A percentile compares a stretch with the other conserved stretches of the same genome.
Evolutionary conservation across 257 asterid genomes (phyloP).

Genomic region (Eustoma russellianum): DNA sequence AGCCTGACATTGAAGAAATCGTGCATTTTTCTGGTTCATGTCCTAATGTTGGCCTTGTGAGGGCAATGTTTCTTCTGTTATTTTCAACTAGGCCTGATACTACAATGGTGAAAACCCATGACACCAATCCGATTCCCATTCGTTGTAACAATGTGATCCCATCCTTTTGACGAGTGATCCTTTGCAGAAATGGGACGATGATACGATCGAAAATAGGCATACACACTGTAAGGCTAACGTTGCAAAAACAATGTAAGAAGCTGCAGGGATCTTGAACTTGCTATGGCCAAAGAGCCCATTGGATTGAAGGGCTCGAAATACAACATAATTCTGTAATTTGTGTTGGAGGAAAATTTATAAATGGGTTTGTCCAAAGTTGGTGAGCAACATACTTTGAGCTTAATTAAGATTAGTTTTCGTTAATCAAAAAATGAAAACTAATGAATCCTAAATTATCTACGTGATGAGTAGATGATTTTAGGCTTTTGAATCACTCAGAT

Average conservation of each 20-base stretch:
- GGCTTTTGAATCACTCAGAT: too few species aligned
- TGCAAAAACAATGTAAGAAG: conserved; percentile 18
- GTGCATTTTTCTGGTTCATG: conserved; percentile 12
- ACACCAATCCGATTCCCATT: conserved; percentile 18
- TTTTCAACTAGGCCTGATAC: conserved; percentile 18
- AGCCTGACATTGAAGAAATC: conserved; percentile 28
- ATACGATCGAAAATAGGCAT: conserved; percentile 21
- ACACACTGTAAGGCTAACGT: conserved; percentile 20
- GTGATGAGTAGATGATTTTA: too few species aligned
- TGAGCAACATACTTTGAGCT: too few species aligned
- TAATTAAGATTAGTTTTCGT: too few species aligned
- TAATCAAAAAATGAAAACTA: too few species aligned
- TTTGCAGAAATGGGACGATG: conserved; percentile 14
- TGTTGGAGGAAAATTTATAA: too few species aligned
- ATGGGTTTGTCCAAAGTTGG: too few species aligned
- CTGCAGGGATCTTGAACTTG: conserved; percentile 27
- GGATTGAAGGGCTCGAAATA: conserved; percentile 25
- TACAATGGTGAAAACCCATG: conserved; percentile 10
- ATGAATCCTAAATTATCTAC: too few species aligned
- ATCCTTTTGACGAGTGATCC: conserved; percentile 13
- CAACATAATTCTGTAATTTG: conserved; percentile 14
- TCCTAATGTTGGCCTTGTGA: conserved; percentile 14
- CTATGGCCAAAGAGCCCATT: conserved; percentile 9
- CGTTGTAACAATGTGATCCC: conserved; percentile 21
- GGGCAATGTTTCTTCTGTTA: conserved; percentile 10